A percentile compares a stretch with the other conserved stretches of the same genome.
phyloP scores from a whole-genome alignment of 2,329 filamentous ascomycete species.

The Exophiala aquamarina region DNA sequence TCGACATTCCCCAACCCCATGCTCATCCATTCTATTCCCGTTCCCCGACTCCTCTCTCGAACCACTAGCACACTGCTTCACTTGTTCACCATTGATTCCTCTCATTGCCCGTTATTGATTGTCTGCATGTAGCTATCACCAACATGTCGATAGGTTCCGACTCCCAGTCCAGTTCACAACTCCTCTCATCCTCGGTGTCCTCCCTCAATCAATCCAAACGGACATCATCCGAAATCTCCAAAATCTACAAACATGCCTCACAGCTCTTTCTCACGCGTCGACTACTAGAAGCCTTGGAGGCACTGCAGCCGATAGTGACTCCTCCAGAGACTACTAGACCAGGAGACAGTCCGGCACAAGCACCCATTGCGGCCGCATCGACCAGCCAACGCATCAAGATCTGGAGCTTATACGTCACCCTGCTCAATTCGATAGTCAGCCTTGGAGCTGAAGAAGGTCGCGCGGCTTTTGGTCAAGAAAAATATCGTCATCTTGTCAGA shows the following conservation, averaged over 20 bases:
- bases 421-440: slow-evolving; percentile 87
- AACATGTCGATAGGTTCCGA: slow-evolving; percentile 30
- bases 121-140: no score
- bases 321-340: slow-evolving; percentile 41
- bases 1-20: no score
- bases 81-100: no score
- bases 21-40: no score
- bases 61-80: no score
- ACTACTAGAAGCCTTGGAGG: slow-evolving; percentile 83
- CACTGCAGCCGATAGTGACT: slow-evolving; percentile 77
- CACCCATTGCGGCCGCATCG: slow-evolving; percentile 77
- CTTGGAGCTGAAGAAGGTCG: slow-evolving; percentile 89
- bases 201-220: slow-evolving; percentile 63
- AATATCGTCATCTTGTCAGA: slow-evolving; percentile 78
- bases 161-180: slow-evolving; percentile 49
- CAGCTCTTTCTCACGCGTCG: slow-evolving; percentile 93
- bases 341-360: slow-evolving; percentile 52
- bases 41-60: no score
- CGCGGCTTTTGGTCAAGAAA: slow-evolving; percentile 77
- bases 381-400: slow-evolving; percentile 86
- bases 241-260: slow-evolving; percentile 90
- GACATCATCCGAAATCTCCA: slow-evolving; percentile 68
- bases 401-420: slow-evolving; percentile 94
- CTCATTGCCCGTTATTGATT: no score
- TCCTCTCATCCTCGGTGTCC: slow-evolving; percentile 67